phyloP scores from a whole-genome alignment of 805 yeast genomes.

The Wickerhamiella vanderwaltii region DNA sequence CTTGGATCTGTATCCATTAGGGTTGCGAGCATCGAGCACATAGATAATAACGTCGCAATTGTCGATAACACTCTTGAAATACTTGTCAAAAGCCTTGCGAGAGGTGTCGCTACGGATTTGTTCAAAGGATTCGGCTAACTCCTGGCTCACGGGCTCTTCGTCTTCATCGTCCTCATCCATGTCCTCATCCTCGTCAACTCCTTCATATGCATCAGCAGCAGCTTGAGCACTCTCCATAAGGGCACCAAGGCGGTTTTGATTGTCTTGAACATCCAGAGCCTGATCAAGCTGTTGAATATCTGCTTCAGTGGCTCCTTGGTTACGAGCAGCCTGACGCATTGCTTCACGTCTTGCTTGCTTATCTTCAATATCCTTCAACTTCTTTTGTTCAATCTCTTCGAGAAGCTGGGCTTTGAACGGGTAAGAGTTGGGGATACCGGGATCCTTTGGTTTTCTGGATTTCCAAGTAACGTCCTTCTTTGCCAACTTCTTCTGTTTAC shows the following conservation, averaged over 20 bases:
- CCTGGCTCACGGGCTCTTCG: constrained; percentile 22
- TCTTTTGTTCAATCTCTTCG: constrained; percentile 38
- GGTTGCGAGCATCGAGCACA: constrained; percentile 96
- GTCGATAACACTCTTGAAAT: constrained; percentile 86
- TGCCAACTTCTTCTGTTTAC: constrained; percentile 68
- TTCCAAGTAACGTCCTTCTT: constrained; percentile 94
- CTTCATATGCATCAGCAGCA: constrained; percentile 73
- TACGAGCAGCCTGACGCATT: constrained; percentile 25
- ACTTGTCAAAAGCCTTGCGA: constrained; percentile 78
- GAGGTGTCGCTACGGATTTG: constrained; percentile 32
- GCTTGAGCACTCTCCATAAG: constrained; percentile 78
- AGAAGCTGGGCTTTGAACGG: constrained; percentile 85
- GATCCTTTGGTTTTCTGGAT: constrained; percentile 70
- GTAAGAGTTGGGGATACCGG: constrained; percentile 89
- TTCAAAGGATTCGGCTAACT: constrained; percentile 31
- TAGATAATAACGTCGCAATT: constrained; percentile 83
- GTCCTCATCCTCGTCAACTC: constrained; percentile 28
- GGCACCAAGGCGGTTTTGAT: constrained; percentile 58
- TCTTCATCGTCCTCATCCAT: constrained; percentile 34
- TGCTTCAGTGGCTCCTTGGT: constrained; percentile 30
- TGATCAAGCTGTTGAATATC: constrained; percentile 31
- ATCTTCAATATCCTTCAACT: constrained; percentile 34
- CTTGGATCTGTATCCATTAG: constrained; percentile 85
- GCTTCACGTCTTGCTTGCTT: constrained; percentile 30
- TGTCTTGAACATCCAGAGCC: constrained; percentile 29